Base-by-base conservation (phyloP, 768 basidiomycete species). In the Panellus pusillus region DNA sequence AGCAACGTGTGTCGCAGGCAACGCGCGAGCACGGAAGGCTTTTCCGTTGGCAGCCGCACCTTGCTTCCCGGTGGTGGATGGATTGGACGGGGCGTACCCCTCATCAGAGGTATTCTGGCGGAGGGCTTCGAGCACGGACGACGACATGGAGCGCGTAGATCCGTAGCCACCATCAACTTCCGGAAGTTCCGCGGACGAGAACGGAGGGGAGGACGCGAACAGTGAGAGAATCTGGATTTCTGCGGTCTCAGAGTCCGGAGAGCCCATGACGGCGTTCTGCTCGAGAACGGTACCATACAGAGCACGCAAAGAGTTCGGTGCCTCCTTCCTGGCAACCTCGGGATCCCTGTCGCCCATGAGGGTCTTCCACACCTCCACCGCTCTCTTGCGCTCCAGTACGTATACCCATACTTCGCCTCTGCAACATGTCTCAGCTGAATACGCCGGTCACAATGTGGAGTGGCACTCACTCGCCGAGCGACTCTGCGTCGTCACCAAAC, bases 381-480 rank as follows among this genome's bases (percentile, higher is more conserved):
- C 87, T 36, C 87, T 82, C 47, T 87, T 77, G 35, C 91, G 82
- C 66, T 92, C 91, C 57, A 93, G 85, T 36, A 93, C 87, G 68
- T 92, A 93, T 18, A 93, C 89, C 88, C 91, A 92, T n/a, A 91
- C 88, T 17, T 91, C 87, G 52, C 89, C 89, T 57, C 90, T 92
- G 48, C 54, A 37, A 40, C 54, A 35, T 35, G 37, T 32, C 45
- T 56, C 36, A 48, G 55, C 9, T 40, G 55, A 37, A 2, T 20
- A 44, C 40, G 45, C 36, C 39, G 47, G 53, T 43, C 27, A 48
- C 31, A 44, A 46, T 9, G 18, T 45, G 38, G 31, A 54, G 14
- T 28, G 12, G 40, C 40, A 82, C 87, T 77, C 68, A 92, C 91
- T 91, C 89, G 52, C 80, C 81, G 54, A 93, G 79, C 44, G 82